These are phyloP conservation scores for Peniophora sp. DNA, from an alignment of 1,284 basidiomycete species.

Conservation along the genomic window DNA sequence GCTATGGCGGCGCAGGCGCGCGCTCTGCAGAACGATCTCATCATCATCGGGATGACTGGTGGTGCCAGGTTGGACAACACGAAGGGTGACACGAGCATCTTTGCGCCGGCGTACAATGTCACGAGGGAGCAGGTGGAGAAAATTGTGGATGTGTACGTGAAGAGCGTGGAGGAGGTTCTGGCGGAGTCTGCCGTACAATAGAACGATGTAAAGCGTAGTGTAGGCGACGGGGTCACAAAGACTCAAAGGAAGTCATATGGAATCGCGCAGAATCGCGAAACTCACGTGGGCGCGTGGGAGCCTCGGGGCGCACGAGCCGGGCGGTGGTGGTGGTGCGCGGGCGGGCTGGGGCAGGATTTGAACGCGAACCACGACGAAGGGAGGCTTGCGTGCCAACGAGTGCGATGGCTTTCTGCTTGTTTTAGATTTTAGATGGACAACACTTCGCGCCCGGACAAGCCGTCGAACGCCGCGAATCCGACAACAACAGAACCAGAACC, in stretches of 20 bases:
- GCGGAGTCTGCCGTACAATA: slow-evolving; percentile 7
- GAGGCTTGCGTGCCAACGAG: slow-evolving; percentile 6
- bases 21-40: slow-evolving; percentile 50
- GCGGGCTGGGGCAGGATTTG: too few relatives aligned
- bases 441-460: slow-evolving; percentile 38
- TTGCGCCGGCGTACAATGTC: slow-evolving; percentile 72
- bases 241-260: neutral
- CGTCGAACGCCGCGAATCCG: slow-evolving; percentile 13
- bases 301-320: too few relatives aligned
- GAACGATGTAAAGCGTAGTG: slow-evolving; percentile 4
- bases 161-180: slow-evolving; percentile 57
- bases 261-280: neutral
- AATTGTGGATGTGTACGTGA: slow-evolving; percentile 56
- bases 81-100: slow-evolving; percentile 61
- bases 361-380: slow-evolving; percentile 1
- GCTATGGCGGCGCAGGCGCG: slow-evolving; percentile 59
- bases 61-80: slow-evolving; percentile 62
- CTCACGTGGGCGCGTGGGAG: too few relatives aligned
- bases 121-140: slow-evolving; percentile 56
- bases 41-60: slow-evolving; percentile 67
- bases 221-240: neutral
- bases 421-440: slow-evolving; percentile 17
- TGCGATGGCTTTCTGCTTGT: too few relatives aligned
- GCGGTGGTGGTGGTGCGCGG: too few relatives aligned
- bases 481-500: too few relatives aligned